Conservation (phyloP, 345 rosid species). For the Arabidopsis thaliana region TAIR10.1 NC_003076.8:14460001-14460500, state of each 20-base stretch:
- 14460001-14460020: no score
- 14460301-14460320: constrained; percentile 26
- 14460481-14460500: background rate
- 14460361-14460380: constrained; percentile 19
- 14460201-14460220: constrained; percentile 30
- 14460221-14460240: constrained; percentile 55
- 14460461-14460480: constrained; percentile 36
- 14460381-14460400: constrained; percentile 27
- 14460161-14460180: no score
- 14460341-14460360: constrained; percentile 17
- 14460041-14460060: no score
- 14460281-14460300: background rate
- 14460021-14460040: no score
- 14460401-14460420: constrained; percentile 28
- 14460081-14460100: no score
- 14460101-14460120: background rate
- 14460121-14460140: background rate
- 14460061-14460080: no score
- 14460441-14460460: background rate
- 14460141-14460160: background rate
- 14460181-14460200: constrained; percentile 1
- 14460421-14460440: constrained; percentile 14
- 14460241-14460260: constrained; percentile 7
- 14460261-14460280: constrained; percentile 42
- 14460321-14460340: background rate